These are phyloP conservation scores for Cyclotella choctawhatcheeana DNA, from an alignment of 108 stramenopile species.

Conservation along the genomic window DNA sequence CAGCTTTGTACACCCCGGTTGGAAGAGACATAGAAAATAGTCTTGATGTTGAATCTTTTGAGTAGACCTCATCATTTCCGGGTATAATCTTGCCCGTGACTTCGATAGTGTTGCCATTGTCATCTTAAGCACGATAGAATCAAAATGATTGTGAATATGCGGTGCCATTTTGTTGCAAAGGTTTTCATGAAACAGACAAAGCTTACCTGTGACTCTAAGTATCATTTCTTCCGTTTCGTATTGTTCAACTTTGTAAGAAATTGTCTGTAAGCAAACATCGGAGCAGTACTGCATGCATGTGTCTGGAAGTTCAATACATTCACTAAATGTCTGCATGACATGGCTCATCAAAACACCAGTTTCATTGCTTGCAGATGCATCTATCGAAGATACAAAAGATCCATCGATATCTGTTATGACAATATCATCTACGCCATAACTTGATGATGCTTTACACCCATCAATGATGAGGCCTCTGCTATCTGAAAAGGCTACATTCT, in stretches of 20 bases:
- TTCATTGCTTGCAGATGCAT: not conserved
- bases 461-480: conserved; percentile 33
- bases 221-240: conserved; percentile 46
- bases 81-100: conserved; percentile 29
- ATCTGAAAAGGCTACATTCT: conserved; percentile 43
- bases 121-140: not conserved
- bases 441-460: conserved; percentile 24
- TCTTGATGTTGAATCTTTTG: conserved; percentile 11
- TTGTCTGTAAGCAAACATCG: conserved; percentile 41
- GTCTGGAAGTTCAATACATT: conserved; percentile 6
- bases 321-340: conserved; percentile 25
- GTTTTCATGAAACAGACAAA: not conserved
- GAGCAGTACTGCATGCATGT: conserved; percentile 47
- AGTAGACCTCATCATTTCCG: conserved; percentile 21
- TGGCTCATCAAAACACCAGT: conserved; percentile 29
- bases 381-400: conserved; percentile 32
- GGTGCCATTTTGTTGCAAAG: not conserved
- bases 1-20: conserved; percentile 40
- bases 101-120: conserved; percentile 10
- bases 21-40: conserved; percentile 52
- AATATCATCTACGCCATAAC: conserved; percentile 41
- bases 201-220: conserved; percentile 26
- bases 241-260: conserved; percentile 45
- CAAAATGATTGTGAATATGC: not conserved
- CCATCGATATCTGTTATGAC: conserved; percentile 51